Evolutionary conservation across 345 rosid species (phyloP), one percentile per base, ranked within the genome.

Genomic region (Eucalyptus tenuipes): DNA sequence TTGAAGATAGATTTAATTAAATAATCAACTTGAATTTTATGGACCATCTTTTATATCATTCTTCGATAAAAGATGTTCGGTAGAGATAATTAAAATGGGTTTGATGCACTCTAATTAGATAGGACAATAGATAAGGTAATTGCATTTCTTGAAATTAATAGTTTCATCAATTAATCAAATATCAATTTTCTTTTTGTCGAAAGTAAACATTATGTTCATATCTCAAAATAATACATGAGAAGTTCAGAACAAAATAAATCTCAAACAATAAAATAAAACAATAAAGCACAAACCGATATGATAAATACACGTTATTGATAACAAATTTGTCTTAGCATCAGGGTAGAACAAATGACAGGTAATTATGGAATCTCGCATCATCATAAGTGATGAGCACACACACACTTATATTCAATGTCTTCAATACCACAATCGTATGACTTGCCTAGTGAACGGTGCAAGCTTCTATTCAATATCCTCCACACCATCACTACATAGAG

Each of bases 291-390:
- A 52, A 52, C 0, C 25, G 2, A 8, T 52, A 8, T 20, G 61
- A 55, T 55, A 55, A 55, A 55, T 25, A 24, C 61, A 22, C 3
- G 10, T 52, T 52, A 20, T 52, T 8, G 25, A 52, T 52, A 20
- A 52, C 57, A 52, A 52, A 18, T 52, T 52, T 18, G 10, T 52
- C 57, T 52, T 4, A 0, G 2, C 10, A 52, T 9, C 2, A 4
- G 0, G 24, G 13, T 9, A 55, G 12, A 24, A 55, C 13, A 9
- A 24, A 24, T 25, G 13, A 10, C 3, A 0, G 6, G 4, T 4
- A 24, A 24, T 24, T 22, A 24, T 10, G 13, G 13, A 55, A 24
- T 55, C 27, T 55, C 1, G 27, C 11, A 55, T 55, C 27, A 22
- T 55, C 12, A 4, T 10, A 55, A 55, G 59, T 55, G 25, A 55